Evolutionary conservation across 164 flowering plant species (phyloP).

Genomic region (Dillenia suffruticosa): DNA sequence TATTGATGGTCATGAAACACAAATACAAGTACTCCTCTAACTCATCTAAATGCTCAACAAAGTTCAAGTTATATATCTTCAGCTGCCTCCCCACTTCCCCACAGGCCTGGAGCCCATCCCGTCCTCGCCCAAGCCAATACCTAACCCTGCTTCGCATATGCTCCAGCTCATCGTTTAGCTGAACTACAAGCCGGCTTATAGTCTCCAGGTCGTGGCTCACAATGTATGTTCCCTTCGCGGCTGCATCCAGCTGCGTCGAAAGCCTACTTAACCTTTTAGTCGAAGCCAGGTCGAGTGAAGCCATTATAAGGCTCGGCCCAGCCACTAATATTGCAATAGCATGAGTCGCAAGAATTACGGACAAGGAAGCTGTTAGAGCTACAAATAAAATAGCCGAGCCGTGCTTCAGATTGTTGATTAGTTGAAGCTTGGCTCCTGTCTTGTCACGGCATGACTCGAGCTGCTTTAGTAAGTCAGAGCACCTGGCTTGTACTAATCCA

Average conservation of each 20-base stretch:
- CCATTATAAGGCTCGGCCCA: slow-evolving; percentile 33
- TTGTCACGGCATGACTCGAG: slow-evolving; percentile 47
- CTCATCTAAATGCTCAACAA: slow-evolving; percentile 64
- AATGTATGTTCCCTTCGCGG: slow-evolving; percentile 66
- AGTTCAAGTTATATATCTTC: slow-evolving; percentile 38
- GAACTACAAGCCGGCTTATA: slow-evolving; percentile 53
- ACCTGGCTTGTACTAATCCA: slow-evolving; percentile 27
- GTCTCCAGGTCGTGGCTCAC: slow-evolving; percentile 68
- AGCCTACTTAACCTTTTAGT: slow-evolving; percentile 16
- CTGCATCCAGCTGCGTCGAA: slow-evolving; percentile 58
- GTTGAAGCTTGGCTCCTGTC: slow-evolving; percentile 36
- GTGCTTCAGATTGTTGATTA: slow-evolving; percentile 19
- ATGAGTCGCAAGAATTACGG: slow-evolving; percentile 34
- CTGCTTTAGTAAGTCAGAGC: slow-evolving; percentile 41
- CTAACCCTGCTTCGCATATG: slow-evolving; percentile 29
- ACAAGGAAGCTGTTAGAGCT: slow-evolving; percentile 38
- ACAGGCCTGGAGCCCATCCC: slow-evolving; percentile 26
- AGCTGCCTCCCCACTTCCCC: slow-evolving; percentile 49
- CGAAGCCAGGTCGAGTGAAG: slow-evolving; percentile 26
- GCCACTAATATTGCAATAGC: slow-evolving; percentile 38
- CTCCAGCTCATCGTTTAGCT: slow-evolving; percentile 60
- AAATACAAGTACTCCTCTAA: slow-evolving; percentile 70
- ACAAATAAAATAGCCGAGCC: slow-evolving; percentile 43
- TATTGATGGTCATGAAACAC: slow-evolving; percentile 71
- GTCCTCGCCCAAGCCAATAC: slow-evolving; percentile 36